Conservation (phyloP, 2,329 filamentous ascomycete genomes). For the Aspergillus sp. region DNA sequence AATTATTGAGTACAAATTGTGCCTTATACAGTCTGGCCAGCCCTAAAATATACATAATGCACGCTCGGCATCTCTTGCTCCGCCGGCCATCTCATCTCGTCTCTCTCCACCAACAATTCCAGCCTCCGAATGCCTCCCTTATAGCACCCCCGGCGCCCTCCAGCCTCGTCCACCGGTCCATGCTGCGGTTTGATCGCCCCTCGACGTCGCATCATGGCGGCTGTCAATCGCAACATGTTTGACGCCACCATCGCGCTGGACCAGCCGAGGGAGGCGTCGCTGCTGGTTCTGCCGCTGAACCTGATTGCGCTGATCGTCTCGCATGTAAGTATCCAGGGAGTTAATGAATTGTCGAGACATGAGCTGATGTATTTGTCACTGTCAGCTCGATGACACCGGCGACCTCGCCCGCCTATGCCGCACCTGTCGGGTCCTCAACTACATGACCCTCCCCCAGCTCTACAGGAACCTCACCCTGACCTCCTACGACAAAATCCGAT, state of each 20-base stretch:
- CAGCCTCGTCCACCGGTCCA: slow-evolving; percentile 14
- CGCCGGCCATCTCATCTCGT: no score
- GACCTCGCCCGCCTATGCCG: slow-evolving; percentile 52
- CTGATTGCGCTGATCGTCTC: slow-evolving; percentile 49
- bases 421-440: slow-evolving; percentile 53
- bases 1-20: background rate
- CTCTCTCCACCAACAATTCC: slow-evolving; percentile 7
- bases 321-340: slow-evolving; percentile 33
- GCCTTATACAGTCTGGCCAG: background rate
- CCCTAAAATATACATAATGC: background rate
- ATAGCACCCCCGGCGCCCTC: no score
- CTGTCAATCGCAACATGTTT: slow-evolving; percentile 36
- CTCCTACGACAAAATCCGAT: slow-evolving; percentile 51
- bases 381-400: slow-evolving; percentile 47
- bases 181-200: slow-evolving; percentile 16
- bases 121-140: background rate
- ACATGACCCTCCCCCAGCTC: slow-evolving; percentile 54
- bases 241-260: slow-evolving; percentile 25
- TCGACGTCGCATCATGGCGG: slow-evolving; percentile 30
- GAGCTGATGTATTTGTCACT: slow-evolving; percentile 5
- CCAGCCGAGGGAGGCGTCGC: slow-evolving; percentile 18
- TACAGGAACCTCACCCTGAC: slow-evolving; percentile 49
- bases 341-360: background rate
- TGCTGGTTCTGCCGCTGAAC: slow-evolving; percentile 46
- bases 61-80: no score